phyloP scores from a whole-genome alignment of 2,329 filamentous ascomycete species.

The Raffaelea ambrosiae region DNA sequence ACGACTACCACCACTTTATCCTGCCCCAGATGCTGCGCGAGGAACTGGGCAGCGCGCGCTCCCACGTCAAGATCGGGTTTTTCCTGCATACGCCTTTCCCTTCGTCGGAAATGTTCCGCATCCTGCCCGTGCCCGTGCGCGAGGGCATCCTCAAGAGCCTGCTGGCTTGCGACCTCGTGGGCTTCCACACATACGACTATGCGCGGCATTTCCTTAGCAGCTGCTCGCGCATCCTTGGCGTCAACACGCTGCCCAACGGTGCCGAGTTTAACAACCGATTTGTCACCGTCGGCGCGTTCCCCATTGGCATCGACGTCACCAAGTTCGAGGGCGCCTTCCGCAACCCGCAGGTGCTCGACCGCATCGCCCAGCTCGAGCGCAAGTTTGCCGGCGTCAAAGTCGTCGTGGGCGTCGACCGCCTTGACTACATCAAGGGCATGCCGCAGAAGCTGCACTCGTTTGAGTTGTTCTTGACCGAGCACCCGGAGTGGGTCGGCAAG shows the following conservation, averaged over 20 bases:
- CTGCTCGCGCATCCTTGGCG: slow-evolving; percentile 78
- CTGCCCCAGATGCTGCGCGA: slow-evolving; percentile 91
- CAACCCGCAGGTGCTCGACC: slow-evolving; percentile 77
- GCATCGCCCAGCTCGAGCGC: slow-evolving; percentile 73
- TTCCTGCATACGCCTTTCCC: slow-evolving; percentile 97
- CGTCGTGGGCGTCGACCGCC: slow-evolving; percentile 90
- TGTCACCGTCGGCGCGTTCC: slow-evolving; percentile 88
- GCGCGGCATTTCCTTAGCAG: slow-evolving; percentile 95
- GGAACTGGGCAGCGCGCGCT: slow-evolving; percentile 69
- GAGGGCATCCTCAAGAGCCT: slow-evolving; percentile 82
- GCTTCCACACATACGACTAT: slow-evolving; percentile 98
- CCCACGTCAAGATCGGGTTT: slow-evolving; percentile 96
- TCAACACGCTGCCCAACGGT: slow-evolving; percentile 83
- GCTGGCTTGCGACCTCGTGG: slow-evolving; percentile 88
- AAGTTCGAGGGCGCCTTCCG: slow-evolving; percentile 88
- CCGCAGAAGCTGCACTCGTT: slow-evolving; percentile 95
- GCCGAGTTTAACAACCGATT: slow-evolving; percentile 85
- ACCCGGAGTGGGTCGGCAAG: slow-evolving; percentile 97
- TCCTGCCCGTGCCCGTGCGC: slow-evolving; percentile 86
- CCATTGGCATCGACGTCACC: slow-evolving; percentile 94
- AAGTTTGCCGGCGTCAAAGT: slow-evolving; percentile 96
- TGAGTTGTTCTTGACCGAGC: slow-evolving; percentile 92
- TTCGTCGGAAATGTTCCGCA: slow-evolving; percentile 93
- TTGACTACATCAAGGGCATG: slow-evolving; percentile 98
- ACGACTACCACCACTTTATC: slow-evolving; percentile 98